Evolutionary conservation across 768 basidiomycete species (phyloP), one percentile per base, ranked within the genome.

Genomic region (Cyclocybe aegerita): DNA sequence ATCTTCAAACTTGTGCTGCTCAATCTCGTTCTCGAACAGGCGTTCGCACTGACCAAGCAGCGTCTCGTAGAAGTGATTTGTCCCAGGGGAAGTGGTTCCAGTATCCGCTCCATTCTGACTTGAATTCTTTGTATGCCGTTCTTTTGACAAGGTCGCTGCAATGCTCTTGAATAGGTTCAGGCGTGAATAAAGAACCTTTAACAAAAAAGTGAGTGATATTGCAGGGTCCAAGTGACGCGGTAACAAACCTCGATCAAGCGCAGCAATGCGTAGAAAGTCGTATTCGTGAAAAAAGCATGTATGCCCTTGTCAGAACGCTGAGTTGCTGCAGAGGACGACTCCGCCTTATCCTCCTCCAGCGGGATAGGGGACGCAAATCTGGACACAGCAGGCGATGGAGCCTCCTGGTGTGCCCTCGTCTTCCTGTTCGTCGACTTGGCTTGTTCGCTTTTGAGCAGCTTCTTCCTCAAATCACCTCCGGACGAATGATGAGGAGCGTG

Each of bases 11-110:
- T 75, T 79, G 38, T 75, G 71, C 56, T 87, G 87, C 60, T 99
- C 97, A 16, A 98, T 76, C 64, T 97, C 92, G 56, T 88, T 90
- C 62, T 95, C 95, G 57, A 98, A 97, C 39, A 98, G 66, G 52
- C 85, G 80, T 65, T 99, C 97, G 63, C 90, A 92, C 3, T 89
- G 84, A 51, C 88, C 89, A 11, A 99, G 77, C 60, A 94, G 71
- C 48, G 93, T 76, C 42, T 86, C 85, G 59, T 98, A 98, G 59
- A 83, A 90, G 57, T 89, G 46, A 29, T 78, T 78, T 4, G 83
- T 77, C 9, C 81, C 43, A 7, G 55, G 74, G 14, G 78, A 67
- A 16, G 63, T 52, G 15, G 66, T 44, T 12, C 50, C 34, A 8
- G 14, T 9, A 11, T 47, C 43, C 9, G 31, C 44, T 35, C 43